Base-by-base conservation (phyloP, 179 eudicot genomes). In the Heliamphora pulchella region DNA sequence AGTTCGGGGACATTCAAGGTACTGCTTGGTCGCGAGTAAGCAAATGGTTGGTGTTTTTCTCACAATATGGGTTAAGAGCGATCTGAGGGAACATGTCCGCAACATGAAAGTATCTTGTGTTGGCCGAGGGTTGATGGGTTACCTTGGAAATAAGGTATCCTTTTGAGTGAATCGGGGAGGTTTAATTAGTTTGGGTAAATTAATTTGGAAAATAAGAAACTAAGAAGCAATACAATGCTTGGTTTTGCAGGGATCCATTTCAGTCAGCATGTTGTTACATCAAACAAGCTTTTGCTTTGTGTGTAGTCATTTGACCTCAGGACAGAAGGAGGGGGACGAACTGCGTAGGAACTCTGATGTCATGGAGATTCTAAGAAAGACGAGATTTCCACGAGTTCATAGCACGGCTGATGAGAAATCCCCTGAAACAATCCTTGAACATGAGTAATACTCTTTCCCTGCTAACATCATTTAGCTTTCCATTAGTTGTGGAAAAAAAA, bases 41-140 rank as follows among this genome's bases (percentile, higher is more conserved):
- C 98, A 96, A 84, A 96, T 96, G 99, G 98, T 96, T 4, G 99
- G 99, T 11, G 78, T 96, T 71, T 94, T 88, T 82, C 91, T 94
- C 67, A 92, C 98, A 2, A 88, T 96, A 3, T 96, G 99, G 99
- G 96, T 94, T 4, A 85, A 91, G 75, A 89, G 91, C 81, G 97
- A 92, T 80, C 83, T 96, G 57, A 89, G 91, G 78, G 96, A 90
- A 78, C 88, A 89, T 80, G 93, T 92, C 71, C 83, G 84, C 44
- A 94, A 94, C 87, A 83, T 94, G 86, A 94, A 94, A 83, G 94
- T 94, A 47, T 96, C 99, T 57, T 94, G 98, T 83, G 97, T 96
- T 10, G 99, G 99, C 70, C 86, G 98, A 87, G 99, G 99, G 55
- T 85, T 96, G 74, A 94, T 94, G 99, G 99, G 98, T 5, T 96